phyloP scores from a whole-genome alignment of 129 eudicot genomes.

The Ambrosia artemisiifolia region DNA sequence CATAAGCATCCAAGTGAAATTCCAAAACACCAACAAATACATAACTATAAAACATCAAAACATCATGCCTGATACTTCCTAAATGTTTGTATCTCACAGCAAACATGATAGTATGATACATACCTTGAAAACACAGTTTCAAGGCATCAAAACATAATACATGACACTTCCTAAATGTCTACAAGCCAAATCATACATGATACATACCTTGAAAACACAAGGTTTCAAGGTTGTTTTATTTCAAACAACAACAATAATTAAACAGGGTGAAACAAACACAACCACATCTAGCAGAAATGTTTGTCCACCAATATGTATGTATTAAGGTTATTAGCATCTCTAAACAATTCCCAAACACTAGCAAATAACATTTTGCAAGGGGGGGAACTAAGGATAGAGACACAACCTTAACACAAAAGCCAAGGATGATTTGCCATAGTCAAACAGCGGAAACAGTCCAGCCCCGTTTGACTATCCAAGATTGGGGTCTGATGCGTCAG shows the following conservation, averaged over 20 bases:
- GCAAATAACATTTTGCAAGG: slow-evolving; percentile 15
- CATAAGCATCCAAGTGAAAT: neutral
- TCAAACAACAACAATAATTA: neutral
- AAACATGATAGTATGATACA: neutral
- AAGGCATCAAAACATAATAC: slow-evolving; percentile 7
- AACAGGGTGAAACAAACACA: slow-evolving; percentile 20
- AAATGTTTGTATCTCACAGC: slow-evolving; percentile 7
- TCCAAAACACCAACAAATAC: neutral
- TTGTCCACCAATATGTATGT: slow-evolving; percentile 12
- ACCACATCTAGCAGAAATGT: slow-evolving; percentile 10
- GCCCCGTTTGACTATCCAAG: slow-evolving; percentile 35
- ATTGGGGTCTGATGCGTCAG: slow-evolving; percentile 33
- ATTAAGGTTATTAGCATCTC: slow-evolving; percentile 37
- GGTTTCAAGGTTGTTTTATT: slow-evolving; percentile 12
- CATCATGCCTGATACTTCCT: slow-evolving; percentile 14
- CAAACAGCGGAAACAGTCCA: slow-evolving; percentile 32
- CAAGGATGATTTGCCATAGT: slow-evolving; percentile 85
- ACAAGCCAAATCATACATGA: slow-evolving; percentile 3
- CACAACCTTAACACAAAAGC: slow-evolving; percentile 51
- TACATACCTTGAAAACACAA: slow-evolving; percentile 5
- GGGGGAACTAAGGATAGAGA: slow-evolving; percentile 28
- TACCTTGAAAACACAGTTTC: slow-evolving; percentile 8
- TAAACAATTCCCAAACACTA: slow-evolving; percentile 21
- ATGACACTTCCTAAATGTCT: slow-evolving; percentile 19
- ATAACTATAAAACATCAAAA: neutral